Base-by-base conservation (phyloP, 176 grass and related monocot species). In the Oryza rufipogon region DNA sequence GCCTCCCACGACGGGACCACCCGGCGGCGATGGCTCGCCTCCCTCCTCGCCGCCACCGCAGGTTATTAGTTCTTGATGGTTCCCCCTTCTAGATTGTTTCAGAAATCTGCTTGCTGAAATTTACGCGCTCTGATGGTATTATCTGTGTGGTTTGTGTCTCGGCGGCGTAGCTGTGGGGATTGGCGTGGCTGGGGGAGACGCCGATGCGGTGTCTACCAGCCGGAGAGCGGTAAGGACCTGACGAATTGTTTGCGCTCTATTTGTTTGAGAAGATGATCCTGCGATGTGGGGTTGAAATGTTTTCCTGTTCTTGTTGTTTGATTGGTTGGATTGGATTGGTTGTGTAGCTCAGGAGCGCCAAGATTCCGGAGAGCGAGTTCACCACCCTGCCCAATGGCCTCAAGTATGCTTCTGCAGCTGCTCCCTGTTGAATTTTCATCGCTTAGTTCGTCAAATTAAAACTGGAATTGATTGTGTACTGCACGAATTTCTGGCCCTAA, bases 321-420 rank as follows among this genome's bases (percentile, higher is more conserved):
- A 64, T 74, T 68, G 5, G 15, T 72, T 84, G 34, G 34, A 36
- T 36, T 73, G 69, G n/a, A 61, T 61, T 61, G 46, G 54, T 25
- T 26, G 64, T 71, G 78, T 89, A 99, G 96, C 91, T 99, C 9
- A 93, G 87, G 78, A 75, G 78, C 52, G 74, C 91, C 77, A 94
- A 99, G 87, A 91, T 99, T 81, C 93, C 96, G 60, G 96, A 99
- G 63, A 92, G 78, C 84, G 96, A 95, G 73, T 94, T 87, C 86
- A 94, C 78, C 20, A 89, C 86, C 39, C 91, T 96, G 45, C 88
- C 93, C 68, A 96, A 91, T 87, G 96, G 96, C 44, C 93, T 98
- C 13, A 98, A 98, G 96, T 98, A 90, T 67, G 93, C 72, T 28
- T 61, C 47, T 11, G 11, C 15, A 38, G 14, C 71, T 60, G n/a